A percentile compares a stretch with the other conserved stretches of the same genome.
Evolutionary conservation across 768 basidiomycete genomes (phyloP).

Genomic region (Boletus bicolor): DNA sequence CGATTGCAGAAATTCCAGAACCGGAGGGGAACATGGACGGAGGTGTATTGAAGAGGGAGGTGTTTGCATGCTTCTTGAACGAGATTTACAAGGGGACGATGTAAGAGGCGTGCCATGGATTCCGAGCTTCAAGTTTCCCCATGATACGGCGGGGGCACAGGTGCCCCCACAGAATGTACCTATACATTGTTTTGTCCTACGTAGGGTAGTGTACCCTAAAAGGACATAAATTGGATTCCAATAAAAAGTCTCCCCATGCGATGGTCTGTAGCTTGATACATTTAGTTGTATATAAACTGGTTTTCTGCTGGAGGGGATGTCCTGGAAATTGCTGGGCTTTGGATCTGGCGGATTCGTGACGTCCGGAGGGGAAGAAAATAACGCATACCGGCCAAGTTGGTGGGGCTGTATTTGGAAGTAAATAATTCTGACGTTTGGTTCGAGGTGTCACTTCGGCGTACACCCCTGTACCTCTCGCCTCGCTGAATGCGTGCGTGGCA

Average conservation of each 20-base stretch:
- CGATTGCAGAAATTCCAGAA: neutral
- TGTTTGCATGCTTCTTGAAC: neutral
- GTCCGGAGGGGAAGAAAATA: neutral
- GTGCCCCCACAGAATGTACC: no score
- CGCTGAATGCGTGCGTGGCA: neutral
- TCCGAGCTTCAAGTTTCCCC: no score
- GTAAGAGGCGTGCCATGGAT: neutral
- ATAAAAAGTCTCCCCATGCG: neutral
- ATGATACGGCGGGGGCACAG: no score
- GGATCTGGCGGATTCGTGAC: no score
- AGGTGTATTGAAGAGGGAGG: neutral
- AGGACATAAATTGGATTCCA: no score
- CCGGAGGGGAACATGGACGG: neutral
- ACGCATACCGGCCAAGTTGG: neutral
- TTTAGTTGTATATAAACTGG: neutral
- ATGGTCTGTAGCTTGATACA: neutral
- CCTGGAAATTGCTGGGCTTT: no score
- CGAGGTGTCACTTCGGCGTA: no score
- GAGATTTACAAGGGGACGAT: neutral
- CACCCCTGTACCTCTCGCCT: neutral
- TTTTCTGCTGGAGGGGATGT: neutral
- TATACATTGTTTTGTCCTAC: no score
- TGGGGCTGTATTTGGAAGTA: neutral
- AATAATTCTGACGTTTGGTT: neutral
- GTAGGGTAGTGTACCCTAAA: no score